Evolutionary conservation across 176 grass and related monocot genomes (phyloP), one percentile per base, ranked within the genome.

Genomic region (Canna indica): DNA sequence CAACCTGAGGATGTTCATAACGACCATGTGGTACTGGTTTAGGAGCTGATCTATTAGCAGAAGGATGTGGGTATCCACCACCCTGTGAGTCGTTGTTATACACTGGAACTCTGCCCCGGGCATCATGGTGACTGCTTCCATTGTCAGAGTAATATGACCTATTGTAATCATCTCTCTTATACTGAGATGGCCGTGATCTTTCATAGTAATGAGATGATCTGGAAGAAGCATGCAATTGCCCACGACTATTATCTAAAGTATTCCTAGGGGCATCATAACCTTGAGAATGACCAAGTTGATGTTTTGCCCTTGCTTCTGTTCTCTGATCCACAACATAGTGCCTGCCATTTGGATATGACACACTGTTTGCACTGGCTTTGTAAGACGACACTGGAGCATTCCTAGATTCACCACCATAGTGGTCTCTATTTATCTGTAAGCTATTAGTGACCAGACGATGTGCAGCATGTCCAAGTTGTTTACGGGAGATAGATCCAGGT

Each of bases 401-500:
- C 72, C 72, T 69, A 69, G 73, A 50, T 33, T 63, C 67, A 68
- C 50, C 77, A 31, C 20, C 42, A 72, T 69, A 25, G 73, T 64
- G 46, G 70, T 74, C 10, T 36, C 75, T 81, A 64, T 73, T 20
- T 44, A 78, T 70, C 73, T 79, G 83, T 47, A 99, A 75, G 76
- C 90, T 99, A 78, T 99, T 99, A 42, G 30, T 67, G 57, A 99
- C 82, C 20, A 99, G 82, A 34, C 90, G 68, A 72, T 93, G 90
- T 2, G 94, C 94, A 42, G 94, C 86, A 47, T 90, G 76, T 48
- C 94, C 86, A 25, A 99, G 89, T 79, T 90, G 86, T 41, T 27
- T 83, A 29, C 94, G 90, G 38, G 85, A 83, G 61, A 99, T 68
- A 0, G 80, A 78, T 78, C 90, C 90, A 64, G 86, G 75, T 59